A percentile compares a stretch with the other conserved stretches of the same genome.
Conservation (phyloP, 179 eudicot genomes). For the Gypsophila paniculata region DNA sequence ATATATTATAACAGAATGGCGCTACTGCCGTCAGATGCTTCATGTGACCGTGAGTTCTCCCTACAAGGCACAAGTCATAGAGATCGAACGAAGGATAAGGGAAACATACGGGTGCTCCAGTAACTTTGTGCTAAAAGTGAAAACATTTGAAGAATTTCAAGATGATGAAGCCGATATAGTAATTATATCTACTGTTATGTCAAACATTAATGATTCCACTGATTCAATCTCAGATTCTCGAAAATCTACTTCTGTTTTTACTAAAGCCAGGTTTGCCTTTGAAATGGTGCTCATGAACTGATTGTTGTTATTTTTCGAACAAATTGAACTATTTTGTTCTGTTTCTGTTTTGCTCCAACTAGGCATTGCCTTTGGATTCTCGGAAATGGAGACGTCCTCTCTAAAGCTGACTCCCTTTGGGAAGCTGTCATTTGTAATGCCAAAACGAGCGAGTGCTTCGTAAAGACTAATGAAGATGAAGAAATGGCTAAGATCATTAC, state of each 20-base stretch:
- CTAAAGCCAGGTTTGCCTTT: constrained; percentile 56
- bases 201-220: constrained; percentile 40
- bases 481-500: constrained; percentile 40
- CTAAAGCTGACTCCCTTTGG: constrained; percentile 45
- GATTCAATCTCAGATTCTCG: constrained; percentile 47
- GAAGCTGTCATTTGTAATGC: constrained; percentile 46
- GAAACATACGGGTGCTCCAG: constrained; percentile 35
- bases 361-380: constrained; percentile 66
- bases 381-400: constrained; percentile 50
- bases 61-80: constrained; percentile 53
- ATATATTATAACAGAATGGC: constrained; percentile 26
- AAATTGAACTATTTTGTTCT: neutral
- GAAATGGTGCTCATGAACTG: neutral
- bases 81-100: constrained; percentile 46
- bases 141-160: constrained; percentile 63
- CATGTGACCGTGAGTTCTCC: constrained; percentile 43
- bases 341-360: constrained; percentile 5
- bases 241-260: constrained; percentile 52
- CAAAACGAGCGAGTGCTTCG: constrained; percentile 44
- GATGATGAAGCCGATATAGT: constrained; percentile 64
- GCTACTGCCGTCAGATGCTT: constrained; percentile 25
- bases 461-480: constrained; percentile 53
- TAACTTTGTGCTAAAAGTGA: constrained; percentile 50
- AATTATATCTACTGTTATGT: constrained; percentile 65
- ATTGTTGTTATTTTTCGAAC: neutral